Evolutionary conservation across 2,329 filamentous ascomycete genomes (phyloP).

Genomic region (Alternaria postmessia): DNA sequence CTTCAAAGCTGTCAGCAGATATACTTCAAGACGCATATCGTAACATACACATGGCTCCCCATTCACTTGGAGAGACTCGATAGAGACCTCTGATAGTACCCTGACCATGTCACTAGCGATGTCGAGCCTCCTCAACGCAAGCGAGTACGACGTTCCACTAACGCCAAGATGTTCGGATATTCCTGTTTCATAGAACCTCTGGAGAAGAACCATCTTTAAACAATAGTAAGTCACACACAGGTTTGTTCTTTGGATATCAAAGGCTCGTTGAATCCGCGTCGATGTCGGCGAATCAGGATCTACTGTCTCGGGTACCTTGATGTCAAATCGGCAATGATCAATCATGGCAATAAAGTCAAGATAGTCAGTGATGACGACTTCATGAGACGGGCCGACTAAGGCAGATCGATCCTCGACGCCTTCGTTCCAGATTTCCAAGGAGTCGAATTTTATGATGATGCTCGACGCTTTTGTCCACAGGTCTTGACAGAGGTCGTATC

Average conservation of each 20-base stretch:
- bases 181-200: not conserved
- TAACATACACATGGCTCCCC: not conserved
- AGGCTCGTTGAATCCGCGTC: not conserved
- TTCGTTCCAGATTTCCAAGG: not conserved
- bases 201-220: not conserved
- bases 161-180: not conserved
- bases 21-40: not conserved
- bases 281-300: not conserved
- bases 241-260: not conserved
- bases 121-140: not conserved
- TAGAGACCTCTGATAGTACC: not conserved
- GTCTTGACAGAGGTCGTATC: not conserved
- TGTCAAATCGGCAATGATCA: not conserved
- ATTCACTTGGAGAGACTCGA: not conserved
- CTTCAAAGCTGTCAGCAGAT: not conserved
- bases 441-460: constrained; percentile 1
- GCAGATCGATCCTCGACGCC: not conserved
- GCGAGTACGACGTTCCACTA: not conserved
- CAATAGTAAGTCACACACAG: not conserved
- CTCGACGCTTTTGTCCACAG: not conserved
- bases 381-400: not conserved
- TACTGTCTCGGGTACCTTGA: not conserved
- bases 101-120: not conserved
- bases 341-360: not conserved
- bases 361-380: not conserved